Evolutionary conservation across 352 stramenopile species (phyloP), one percentile per base, ranked within the genome.

Genomic region (Globisporangium recalcitrans): DNA sequence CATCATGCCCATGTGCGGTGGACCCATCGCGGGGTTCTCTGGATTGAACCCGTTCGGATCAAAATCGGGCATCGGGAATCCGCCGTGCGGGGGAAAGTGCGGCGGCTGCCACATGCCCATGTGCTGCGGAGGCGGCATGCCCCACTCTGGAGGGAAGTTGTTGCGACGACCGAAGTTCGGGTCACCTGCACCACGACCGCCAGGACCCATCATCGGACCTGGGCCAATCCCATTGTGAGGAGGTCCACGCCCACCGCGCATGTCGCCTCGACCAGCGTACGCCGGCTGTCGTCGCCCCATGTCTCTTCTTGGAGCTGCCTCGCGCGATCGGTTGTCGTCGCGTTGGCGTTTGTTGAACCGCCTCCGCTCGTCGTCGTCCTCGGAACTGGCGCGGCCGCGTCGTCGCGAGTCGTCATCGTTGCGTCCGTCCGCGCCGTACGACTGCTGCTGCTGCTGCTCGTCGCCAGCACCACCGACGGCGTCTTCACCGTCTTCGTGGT

Each of bases 61-160:
- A 65, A 90, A 92, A 26, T 88, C 83, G 21, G 71, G 66, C 73
- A 81, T 81, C 26, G 79, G 72, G 62, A 75, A 78, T 13, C 52
- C 71, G 3, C 76, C 70, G 14, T 72, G 70, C 2, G 74, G 78
- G 13, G 77, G 77, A 31, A 78, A 83, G 21, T 61, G 62, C 29
- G 52, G 79, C 16, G 82, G 82, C 38, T 72, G 72, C 83, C 83
- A 92, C 77, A 90, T 88, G 8, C 73, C 73, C 63, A 75, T 78
- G 32, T 68, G 66, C 47, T 81, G 74, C 3, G 78, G 80, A 8
- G 79, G 80, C 27, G 69, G 71, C 77, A 90, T 89, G 8, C 71
- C 75, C 80, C 81, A 90, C 60, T 90, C 81, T 0, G 75, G 74
- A 31, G 77, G 74, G 42, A 80, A 87, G 60, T 89, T 87, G 62